A percentile compares a stretch with the other conserved stretches of the same genome.
phyloP scores from a whole-genome alignment of 768 basidiomycete genomes.

The Pholiota conissans region DNA sequence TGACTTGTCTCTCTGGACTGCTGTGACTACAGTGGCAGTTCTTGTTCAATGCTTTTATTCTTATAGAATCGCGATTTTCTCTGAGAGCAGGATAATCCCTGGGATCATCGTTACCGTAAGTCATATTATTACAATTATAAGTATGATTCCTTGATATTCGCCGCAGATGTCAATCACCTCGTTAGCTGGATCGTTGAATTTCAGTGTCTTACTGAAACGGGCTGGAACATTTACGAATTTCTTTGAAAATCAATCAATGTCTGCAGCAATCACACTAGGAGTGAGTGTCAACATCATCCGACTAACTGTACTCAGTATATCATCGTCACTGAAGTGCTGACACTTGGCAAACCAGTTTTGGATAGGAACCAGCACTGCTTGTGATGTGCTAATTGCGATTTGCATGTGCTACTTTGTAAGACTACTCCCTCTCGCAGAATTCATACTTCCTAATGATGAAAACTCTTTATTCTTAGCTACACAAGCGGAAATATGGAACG shows the following conservation, averaged over 20 bases:
- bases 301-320: neutral
- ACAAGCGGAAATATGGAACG: neutral
- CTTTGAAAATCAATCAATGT: too few species aligned
- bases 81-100: neutral
- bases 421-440: neutral
- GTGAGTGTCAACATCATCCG: neutral
- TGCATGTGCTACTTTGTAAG: conserved; percentile 3
- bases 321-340: too few species aligned
- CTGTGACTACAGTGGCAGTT: neutral
- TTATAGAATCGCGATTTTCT: neutral
- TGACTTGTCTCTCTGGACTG: neutral
- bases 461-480: neutral
- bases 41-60: neutral
- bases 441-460: too few species aligned
- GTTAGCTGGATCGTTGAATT: neutral
- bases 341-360: too few species aligned
- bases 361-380: neutral
- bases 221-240: neutral
- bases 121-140: neutral
- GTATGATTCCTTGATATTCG: too few species aligned
- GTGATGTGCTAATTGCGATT: neutral
- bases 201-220: neutral
- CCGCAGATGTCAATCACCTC: neutral
- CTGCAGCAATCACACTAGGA: neutral
- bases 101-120: neutral